These are phyloP conservation scores for Nakazawaea ernobii DNA, from an alignment of 805 yeast species.

Conservation along the genomic window DNA sequence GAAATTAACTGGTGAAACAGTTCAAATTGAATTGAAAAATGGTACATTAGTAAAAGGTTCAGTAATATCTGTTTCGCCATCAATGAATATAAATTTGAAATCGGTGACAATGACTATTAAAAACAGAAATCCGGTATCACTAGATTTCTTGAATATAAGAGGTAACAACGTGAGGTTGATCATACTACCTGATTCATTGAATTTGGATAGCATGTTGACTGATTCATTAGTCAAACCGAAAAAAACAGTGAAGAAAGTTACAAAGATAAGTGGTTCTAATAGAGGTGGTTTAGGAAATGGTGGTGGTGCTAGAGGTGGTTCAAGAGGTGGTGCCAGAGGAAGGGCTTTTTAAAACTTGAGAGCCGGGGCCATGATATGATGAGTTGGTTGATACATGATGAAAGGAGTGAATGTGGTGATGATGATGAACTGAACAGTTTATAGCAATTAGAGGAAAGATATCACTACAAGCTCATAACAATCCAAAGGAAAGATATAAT, in stretches of 20 bases:
- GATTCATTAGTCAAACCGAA: conserved; percentile 39
- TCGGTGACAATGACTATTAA: conserved; percentile 75
- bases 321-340: conserved; percentile 10
- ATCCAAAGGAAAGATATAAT: no score
- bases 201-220: conserved; percentile 57
- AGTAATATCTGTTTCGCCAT: conserved; percentile 76
- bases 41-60: conserved; percentile 87
- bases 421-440: no score
- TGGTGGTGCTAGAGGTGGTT: conserved; percentile 19
- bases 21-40: conserved; percentile 86
- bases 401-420: no score
- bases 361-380: no score
- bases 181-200: conserved; percentile 78
- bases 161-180: conserved; percentile 87
- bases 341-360: conserved; percentile 30
- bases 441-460: no score
- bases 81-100: conserved; percentile 81
- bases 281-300: conserved; percentile 14
- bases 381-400: no score
- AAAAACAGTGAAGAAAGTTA: conserved; percentile 21
- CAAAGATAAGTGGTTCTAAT: conserved; percentile 11
- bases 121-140: conserved; percentile 59
- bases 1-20: conserved; percentile 81
- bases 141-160: conserved; percentile 78
- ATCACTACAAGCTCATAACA: no score